Evolutionary conservation across 108 stramenopile species (phyloP), one percentile per base, ranked within the genome.

Genomic region (Nitzschia palea): DNA sequence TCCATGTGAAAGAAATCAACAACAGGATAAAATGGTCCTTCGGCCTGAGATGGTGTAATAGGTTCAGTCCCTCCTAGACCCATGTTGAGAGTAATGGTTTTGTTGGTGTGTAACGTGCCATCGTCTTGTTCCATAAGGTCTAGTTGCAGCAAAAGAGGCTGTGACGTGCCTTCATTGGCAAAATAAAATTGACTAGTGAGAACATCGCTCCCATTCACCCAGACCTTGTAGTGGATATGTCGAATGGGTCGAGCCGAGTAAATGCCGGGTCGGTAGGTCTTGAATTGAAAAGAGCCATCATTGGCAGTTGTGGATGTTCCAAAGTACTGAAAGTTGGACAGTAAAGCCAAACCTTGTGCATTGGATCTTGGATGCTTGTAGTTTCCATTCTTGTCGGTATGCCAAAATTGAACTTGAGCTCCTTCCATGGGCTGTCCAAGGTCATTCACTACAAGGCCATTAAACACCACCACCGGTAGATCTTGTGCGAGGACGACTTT

Each of bases 381-480:
- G 61, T 62, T 62, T 20, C 70, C 70, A 36, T 71, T 40, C 9
- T 17, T 2, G 54, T 71, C 70, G 20, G 70, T 60, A 50, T 71
- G 70, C 70, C 70, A 71, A 34, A 71, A 71, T 43, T 71, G 70
- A 3, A 71, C 70, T 22, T 71, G 70, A 4, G 70, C 70, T 20
- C 52, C 60, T 40, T 47, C 40, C 18, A 71, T 34, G 25, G 70
- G 70, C 48, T 61, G 51, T n/a, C 70, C 70, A 2, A 71, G 17
- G 22, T 71, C 70, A 50, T 71, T 55, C 6, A 35, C n/a, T 8
- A 71, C 32, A 15, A 5, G 33, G 8, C 70, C 70, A 43, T 62
- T 18, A 29, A 71, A 71, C 3, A 54, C 6, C 17, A 71, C 14
- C 28, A 58, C 28, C 12, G 68, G 56, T 26, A 59, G 35, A 23